phyloP scores from a whole-genome alignment of 2,329 filamentous ascomycete species.

The Exutisphaerella laricina region DNA sequence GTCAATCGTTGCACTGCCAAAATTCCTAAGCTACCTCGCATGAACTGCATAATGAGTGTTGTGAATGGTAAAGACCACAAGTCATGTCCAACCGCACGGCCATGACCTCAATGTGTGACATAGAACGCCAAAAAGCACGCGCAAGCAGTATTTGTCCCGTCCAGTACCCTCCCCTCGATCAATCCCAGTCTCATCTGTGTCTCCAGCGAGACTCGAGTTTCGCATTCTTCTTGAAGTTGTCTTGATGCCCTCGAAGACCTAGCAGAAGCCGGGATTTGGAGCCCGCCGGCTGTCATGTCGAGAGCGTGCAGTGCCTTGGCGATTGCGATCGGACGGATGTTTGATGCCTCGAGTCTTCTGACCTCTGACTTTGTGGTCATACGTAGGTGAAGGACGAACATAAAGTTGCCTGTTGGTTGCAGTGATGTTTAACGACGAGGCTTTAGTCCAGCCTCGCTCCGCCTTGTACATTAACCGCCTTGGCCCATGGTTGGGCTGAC shows the following conservation, averaged over 20 bases:
- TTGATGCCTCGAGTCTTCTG: neutral
- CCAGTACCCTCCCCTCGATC: neutral
- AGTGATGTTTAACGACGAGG: neutral
- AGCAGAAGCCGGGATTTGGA: neutral
- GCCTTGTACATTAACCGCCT: constrained; percentile 16
- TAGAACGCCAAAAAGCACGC: too few relatives aligned
- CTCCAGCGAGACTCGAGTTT: neutral
- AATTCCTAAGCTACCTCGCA: neutral
- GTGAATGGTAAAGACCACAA: constrained; percentile 1
- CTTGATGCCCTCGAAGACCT: neutral
- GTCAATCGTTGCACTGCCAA: too few relatives aligned
- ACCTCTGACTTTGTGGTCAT: neutral
- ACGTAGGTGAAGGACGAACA: neutral
- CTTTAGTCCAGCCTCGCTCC: constrained; percentile 1
- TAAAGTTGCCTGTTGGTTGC: neutral
- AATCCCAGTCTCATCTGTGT: neutral
- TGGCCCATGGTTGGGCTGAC: constrained; percentile 21
- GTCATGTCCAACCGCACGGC: constrained; percentile 6
- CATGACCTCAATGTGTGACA: constrained; percentile 8
- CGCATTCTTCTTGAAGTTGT: neutral
- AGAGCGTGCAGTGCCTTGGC: too few relatives aligned
- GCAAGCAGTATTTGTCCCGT: constrained; percentile 1
- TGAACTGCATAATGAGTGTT: constrained; percentile 8
- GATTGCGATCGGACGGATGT: neutral
- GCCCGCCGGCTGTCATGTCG: too few relatives aligned